phyloP scores from a whole-genome alignment of 2,329 filamentous ascomycete genomes.

The Harringtonia lauricola region DNA sequence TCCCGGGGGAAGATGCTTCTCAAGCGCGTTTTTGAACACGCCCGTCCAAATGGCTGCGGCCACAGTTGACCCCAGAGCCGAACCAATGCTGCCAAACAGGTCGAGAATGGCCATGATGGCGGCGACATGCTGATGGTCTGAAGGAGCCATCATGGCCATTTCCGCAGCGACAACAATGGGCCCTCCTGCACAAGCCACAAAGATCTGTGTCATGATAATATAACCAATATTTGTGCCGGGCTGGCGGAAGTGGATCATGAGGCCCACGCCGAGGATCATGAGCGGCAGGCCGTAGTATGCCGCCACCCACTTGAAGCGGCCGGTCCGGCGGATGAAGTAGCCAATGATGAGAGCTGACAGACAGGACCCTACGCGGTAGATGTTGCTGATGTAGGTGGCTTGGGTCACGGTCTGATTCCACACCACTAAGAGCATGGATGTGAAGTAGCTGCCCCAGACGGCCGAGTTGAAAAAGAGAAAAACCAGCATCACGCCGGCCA shows the following conservation, averaged over 20 bases:
- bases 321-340: conserved; percentile 32
- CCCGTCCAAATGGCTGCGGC: conserved; percentile 51
- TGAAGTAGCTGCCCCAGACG: conserved; percentile 11
- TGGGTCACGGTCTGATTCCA: conserved; percentile 6
- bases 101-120: conserved; percentile 44
- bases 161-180: conserved; percentile 45
- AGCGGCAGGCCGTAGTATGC: conserved; percentile 37
- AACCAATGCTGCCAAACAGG: conserved; percentile 46
- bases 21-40: conserved; percentile 38
- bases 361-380: conserved; percentile 18
- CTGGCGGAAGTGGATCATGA: conserved; percentile 46
- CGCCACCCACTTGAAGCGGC: conserved; percentile 33
- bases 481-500: not conserved
- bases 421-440: conserved; percentile 10
- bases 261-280: conserved; percentile 39
- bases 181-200: conserved; percentile 41
- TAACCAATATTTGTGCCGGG: conserved; percentile 35
- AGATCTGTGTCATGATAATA: conserved; percentile 46
- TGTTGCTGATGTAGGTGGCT: conserved; percentile 8
- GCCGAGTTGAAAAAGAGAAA: conserved; percentile 6
- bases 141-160: conserved; percentile 47
- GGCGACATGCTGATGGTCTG: conserved; percentile 43
- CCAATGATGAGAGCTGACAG: conserved; percentile 35
- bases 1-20: too few relatives aligned
- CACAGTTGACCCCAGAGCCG: conserved; percentile 45